These are phyloP conservation scores for Brassica napus DNA, from an alignment of 345 rosid genomes.

Conservation along the genomic window DNA sequence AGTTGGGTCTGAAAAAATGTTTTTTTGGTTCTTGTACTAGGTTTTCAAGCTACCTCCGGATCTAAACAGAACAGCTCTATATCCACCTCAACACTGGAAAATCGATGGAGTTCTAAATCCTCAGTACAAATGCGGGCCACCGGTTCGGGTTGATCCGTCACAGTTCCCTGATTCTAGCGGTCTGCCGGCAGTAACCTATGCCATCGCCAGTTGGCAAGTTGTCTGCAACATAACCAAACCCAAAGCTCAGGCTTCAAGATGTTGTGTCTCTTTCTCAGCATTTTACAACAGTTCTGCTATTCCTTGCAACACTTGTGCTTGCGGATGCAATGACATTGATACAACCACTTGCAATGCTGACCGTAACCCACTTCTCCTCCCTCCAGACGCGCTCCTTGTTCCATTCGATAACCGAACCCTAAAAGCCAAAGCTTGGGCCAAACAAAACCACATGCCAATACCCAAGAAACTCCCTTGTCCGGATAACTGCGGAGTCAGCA, in stretches of 20 bases:
- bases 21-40: conserved; percentile 5
- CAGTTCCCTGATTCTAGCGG: conserved; percentile 76
- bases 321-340: conserved; percentile 62
- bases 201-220: conserved; percentile 76
- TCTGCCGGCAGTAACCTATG: conserved; percentile 47
- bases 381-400: conserved; percentile 72
- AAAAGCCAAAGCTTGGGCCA: conserved; percentile 83
- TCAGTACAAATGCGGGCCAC: conserved; percentile 39
- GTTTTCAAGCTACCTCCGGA: conserved; percentile 72
- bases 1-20: too few species aligned
- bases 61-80: conserved; percentile 59
- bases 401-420: conserved; percentile 73
- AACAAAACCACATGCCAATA: conserved; percentile 45
- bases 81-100: conserved; percentile 77
- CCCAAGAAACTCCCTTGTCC: conserved; percentile 80
- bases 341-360: conserved; percentile 52
- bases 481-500: conserved; percentile 89
- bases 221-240: conserved; percentile 81
- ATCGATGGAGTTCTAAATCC: conserved; percentile 68
- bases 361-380: conserved; percentile 62
- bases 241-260: conserved; percentile 52
- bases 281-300: conserved; percentile 74
- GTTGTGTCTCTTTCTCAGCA: conserved; percentile 94
- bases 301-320: conserved; percentile 45
- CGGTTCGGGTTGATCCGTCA: conserved; percentile 62